A percentile compares a stretch with the other conserved stretches of the same genome.
These are phyloP conservation scores for Periconia macrospinosa DNA, from an alignment of 2,329 filamentous ascomycete species.

Conservation along the genomic window DNA sequence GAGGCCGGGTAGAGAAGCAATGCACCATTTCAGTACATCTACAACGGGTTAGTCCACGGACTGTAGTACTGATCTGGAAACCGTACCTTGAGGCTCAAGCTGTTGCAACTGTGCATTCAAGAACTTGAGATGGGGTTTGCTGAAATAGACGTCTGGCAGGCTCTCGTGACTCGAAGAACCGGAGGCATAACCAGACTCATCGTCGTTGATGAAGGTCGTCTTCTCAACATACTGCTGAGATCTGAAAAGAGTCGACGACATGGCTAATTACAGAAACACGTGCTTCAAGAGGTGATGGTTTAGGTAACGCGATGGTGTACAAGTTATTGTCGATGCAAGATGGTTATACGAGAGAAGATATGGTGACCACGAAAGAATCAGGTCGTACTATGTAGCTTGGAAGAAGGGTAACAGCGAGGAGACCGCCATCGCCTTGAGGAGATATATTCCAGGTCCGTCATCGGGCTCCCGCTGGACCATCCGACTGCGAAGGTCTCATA, in stretches of 20 bases:
- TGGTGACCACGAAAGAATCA: not conserved
- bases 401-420: not conserved
- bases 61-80: constrained; percentile 12
- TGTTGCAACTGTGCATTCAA: constrained; percentile 87
- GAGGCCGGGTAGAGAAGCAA: constrained; percentile 84
- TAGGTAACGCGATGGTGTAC: not conserved
- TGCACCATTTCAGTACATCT: constrained; percentile 91
- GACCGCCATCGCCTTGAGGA: constrained; percentile 2
- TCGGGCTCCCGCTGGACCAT: constrained; percentile 8
- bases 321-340: not conserved
- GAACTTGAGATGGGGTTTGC: constrained; percentile 83
- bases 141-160: constrained; percentile 81
- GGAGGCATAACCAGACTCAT: constrained; percentile 84
- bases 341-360: not conserved
- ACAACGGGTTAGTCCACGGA: constrained; percentile 25
- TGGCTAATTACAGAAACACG: constrained; percentile 4
- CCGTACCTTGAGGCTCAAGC: constrained; percentile 74
- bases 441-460: constrained; percentile 7
- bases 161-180: constrained; percentile 63
- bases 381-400: not conserved
- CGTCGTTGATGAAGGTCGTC: constrained; percentile 41
- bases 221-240: constrained; percentile 23
- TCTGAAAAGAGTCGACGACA: constrained; percentile 25
- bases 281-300: not conserved
- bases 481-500: constrained; percentile 10